A percentile compares a stretch with the other conserved stretches of the same genome.
Conservation (phyloP, 495 filamentous ascomycete species). For the Annulohypoxylon bovei region DNA sequence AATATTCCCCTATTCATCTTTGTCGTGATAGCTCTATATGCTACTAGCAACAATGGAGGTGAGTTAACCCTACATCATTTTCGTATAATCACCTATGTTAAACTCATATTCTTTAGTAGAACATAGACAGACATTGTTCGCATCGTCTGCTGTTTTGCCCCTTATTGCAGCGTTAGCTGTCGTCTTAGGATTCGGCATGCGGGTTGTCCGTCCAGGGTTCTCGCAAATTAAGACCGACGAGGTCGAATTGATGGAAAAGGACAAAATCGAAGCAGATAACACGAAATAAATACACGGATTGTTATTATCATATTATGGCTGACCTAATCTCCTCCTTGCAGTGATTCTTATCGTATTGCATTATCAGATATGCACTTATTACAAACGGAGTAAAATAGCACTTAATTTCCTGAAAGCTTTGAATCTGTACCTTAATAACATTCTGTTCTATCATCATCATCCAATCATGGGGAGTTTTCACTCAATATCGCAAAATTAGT, state of each 20-base stretch:
- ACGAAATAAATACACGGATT: not conserved
- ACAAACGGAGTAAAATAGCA: not conserved
- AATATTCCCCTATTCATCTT: slow-evolving; percentile 59
- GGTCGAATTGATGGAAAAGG: not conserved
- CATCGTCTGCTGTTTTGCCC: slow-evolving; percentile 39
- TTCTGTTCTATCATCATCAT: not conserved
- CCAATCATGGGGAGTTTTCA: no score
- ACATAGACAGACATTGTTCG: slow-evolving; percentile 38
- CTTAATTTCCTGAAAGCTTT: no score
- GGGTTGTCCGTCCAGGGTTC: not conserved
- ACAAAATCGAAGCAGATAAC: not conserved
- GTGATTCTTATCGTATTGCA: not conserved
- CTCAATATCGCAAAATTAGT: no score
- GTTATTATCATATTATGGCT: no score
- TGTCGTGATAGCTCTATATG: slow-evolving; percentile 54
- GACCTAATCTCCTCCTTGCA: no score
- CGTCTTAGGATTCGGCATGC: slow-evolving; percentile 14
- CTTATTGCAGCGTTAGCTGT: slow-evolving; percentile 31
- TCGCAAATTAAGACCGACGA: not conserved
- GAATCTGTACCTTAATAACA: no score
- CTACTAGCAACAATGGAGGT: slow-evolving; percentile 47
- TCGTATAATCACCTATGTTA: not conserved
- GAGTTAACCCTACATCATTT: slow-evolving; percentile 2
- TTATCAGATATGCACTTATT: not conserved
- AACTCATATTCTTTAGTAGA: slow-evolving; percentile 12